Conservation (phyloP, 306 rosid species). For the Cucurbita maxima region DNA sequence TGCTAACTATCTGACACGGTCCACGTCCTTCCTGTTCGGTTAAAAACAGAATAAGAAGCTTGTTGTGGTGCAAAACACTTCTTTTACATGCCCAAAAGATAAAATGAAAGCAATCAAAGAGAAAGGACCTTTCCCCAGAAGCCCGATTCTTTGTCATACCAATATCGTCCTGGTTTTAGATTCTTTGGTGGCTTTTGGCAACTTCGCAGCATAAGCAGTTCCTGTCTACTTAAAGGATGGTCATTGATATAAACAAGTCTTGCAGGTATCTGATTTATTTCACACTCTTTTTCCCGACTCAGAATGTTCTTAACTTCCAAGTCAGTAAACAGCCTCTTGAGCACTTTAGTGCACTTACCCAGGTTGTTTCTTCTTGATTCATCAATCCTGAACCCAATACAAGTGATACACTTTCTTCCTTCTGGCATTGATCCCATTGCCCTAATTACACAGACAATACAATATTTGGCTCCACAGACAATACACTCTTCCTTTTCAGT, state of each 20-base stretch:
- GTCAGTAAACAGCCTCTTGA: slow-evolving; percentile 33
- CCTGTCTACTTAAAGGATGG: slow-evolving; percentile 28
- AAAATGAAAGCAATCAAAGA: not conserved
- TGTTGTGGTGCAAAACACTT: not conserved
- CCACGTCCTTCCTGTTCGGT: slow-evolving; percentile 40
- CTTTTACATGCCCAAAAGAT: not conserved
- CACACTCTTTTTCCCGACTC: slow-evolving; percentile 31
- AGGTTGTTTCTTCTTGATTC: slow-evolving; percentile 34
- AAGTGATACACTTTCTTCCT: slow-evolving; percentile 64
- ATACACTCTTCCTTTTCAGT: slow-evolving; percentile 55
- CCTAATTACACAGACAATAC: slow-evolving; percentile 42
- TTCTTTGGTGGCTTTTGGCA: slow-evolving; percentile 47
- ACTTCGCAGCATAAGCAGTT: slow-evolving; percentile 24
- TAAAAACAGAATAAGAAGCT: slow-evolving; percentile 10
- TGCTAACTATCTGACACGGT: slow-evolving; percentile 56
- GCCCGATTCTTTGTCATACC: slow-evolving; percentile 73
- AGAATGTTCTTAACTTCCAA: slow-evolving; percentile 24
- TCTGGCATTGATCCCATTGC: slow-evolving; percentile 86
- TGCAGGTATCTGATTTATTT: slow-evolving; percentile 42
- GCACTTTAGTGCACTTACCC: slow-evolving; percentile 45
- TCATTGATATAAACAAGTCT: slow-evolving; percentile 34
- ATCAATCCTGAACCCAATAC: slow-evolving; percentile 41
- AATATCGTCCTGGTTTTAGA: slow-evolving; percentile 53
- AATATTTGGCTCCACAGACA: slow-evolving; percentile 64
- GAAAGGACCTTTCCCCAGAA: slow-evolving; percentile 75